Base-by-base conservation (phyloP, 2,329 filamentous ascomycete genomes). In the Fusarium nisikadoi region DNA sequence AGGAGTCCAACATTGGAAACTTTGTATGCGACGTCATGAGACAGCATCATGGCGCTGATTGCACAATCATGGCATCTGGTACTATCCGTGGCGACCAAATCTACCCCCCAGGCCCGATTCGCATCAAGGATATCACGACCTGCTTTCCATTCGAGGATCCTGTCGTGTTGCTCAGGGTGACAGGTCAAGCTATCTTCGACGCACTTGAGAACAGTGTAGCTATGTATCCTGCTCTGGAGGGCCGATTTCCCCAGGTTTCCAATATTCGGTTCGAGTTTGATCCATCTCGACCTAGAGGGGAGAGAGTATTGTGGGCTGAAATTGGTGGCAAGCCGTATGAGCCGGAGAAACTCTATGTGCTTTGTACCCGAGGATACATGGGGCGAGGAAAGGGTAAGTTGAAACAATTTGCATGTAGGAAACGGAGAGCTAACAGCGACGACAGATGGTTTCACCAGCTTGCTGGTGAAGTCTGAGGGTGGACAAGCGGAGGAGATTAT, bases 91-190 rank as follows among this genome's bases (percentile, higher is more conserved):
- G 94, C 3, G 94, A 97, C 77, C 93, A 96, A 80, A 91, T 97
- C 36, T 97, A 97, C 76, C 90, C 94, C 0, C 93, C 94, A 0
- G 94, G 94, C 0, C 85, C 94, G 0, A 83, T 97, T 12, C 86
- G 91, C 29, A 83, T 97, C 65, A 93, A 93, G 77, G 94, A 97
- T 76, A 89, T 97, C n/a, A 89, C 94, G 63, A 93, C 93, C 55
- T 97, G 94, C 78, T 97, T 97, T 74, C 95, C 95, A 0, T 97
- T 98, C 75, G 94, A 97, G 78, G 94, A 97, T 71, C 94, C 94
- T 0, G 92, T 95, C 3, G 92, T 97, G 1, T 89, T 97, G 8
- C 84, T 97, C 66, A 88, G 87, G 38, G 86, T 94, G 8, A 90
- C 85, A 0, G 95, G 95, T 0, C 85, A 89, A 74, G 92, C 91